Base-by-base conservation (phyloP, 164 flowering plant genomes). In the Umbellularia californica region DNA sequence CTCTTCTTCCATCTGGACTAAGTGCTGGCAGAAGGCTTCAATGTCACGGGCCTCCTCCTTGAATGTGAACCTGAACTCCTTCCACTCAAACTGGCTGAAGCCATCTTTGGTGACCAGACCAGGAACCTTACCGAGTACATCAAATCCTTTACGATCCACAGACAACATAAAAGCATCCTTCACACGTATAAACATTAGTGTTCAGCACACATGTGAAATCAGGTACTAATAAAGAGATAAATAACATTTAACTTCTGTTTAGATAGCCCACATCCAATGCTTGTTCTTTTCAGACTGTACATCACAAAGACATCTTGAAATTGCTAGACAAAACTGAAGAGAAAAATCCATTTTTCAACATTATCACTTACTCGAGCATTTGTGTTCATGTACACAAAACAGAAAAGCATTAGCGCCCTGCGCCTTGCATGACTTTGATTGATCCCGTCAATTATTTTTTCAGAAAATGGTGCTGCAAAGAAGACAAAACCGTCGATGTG, bases 1-100 rank as follows among this genome's bases (percentile, higher is more conserved):
- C 71, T 87, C 97, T 73, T 89, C 97, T 81, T 92, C 98, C 98
- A 92, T 88, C 78, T 87, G 82, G 35, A 90, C 88, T 1, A 94
- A 87, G 70, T 78, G 82, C 13, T 71, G 76, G 79, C 98, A 94
- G 76, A 92, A 92, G 2, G 85, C 69, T 79, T 88, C 93, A 13
- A 88, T 76, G 68, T 89, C 88, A 22, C 33, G 62, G 22, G 92
- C 98, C 70, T 86, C 94, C 78, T 89, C 89, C 69, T 83, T 83
- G 82, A 94, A 86, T 9, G 83, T 35, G 68, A 94, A 75, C 62
- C 95, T 84, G 79, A 85, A 85, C 65, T 90, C 89, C 75, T 86
- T 90, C 97, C 97, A 91, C 41, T 83, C 82, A 70, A 82, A 88
- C 47, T 84, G 86, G 22, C 76, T 69, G 47, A 73, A 68, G 0